Percentiles rank a stretch among this genome's conserved stretches.
Evolutionary conservation across 129 eudicot species (phyloP).

Genomic region (Daucus carota): DH1_v3.0 NC_030385.2:38893501-38894000

Average conservation of each 20-base stretch:
- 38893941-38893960: neutral
- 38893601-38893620: conserved; percentile 62
- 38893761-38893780: neutral
- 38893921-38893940: neutral
- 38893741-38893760: conserved; percentile 51
- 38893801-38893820: neutral
- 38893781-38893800: neutral
- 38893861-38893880: neutral
- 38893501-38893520: conserved; percentile 89
- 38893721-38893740: conserved; percentile 96
- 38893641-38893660: conserved; percentile 60
- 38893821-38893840: neutral
- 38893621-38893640: conserved; percentile 69
- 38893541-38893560: conserved; percentile 12
- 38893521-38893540: conserved; percentile 72
- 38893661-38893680: conserved; percentile 65
- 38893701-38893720: conserved; percentile 64
- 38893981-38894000: neutral
- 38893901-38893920: neutral
- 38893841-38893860: neutral
- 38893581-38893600: neutral
- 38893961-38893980: neutral
- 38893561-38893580: neutral
- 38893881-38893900: neutral
- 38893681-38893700: conserved; percentile 67